phyloP scores from a whole-genome alignment of 805 yeast species.

The Clavispora phyllophila region DNA sequence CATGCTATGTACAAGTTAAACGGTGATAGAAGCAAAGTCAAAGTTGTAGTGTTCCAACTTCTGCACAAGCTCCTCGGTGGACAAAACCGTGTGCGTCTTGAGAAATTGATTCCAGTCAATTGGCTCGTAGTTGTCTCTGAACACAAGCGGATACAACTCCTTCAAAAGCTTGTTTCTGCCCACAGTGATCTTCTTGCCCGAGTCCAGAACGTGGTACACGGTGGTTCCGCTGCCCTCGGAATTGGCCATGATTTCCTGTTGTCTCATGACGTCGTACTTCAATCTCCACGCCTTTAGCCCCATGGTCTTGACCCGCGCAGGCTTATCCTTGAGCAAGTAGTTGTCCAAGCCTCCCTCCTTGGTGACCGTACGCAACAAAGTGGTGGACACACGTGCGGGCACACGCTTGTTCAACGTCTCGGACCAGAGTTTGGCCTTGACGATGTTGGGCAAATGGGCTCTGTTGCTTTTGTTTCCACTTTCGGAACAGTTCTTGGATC shows the following conservation, averaged over 20 bases:
- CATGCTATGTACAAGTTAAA: conserved; percentile 8
- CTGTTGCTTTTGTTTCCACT: conserved; percentile 68
- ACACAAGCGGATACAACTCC: conserved; percentile 48
- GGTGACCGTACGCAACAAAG: conserved; percentile 79
- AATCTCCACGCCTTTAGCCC: conserved; percentile 92
- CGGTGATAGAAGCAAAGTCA: conserved; percentile 32
- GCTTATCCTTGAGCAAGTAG: conserved; percentile 78
- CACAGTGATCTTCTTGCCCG: conserved; percentile 45
- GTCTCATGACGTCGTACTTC: conserved; percentile 64
- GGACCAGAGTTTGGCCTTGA: conserved; percentile 75
- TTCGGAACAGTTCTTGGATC: conserved; percentile 77
- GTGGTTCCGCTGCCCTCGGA: conserved; percentile 26
- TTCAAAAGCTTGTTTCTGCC: conserved; percentile 64
- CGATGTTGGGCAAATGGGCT: conserved; percentile 77
- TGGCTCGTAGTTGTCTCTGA: conserved; percentile 38
- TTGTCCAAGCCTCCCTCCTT: conserved; percentile 95
- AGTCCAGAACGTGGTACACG: conserved; percentile 44
- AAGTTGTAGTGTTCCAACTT: conserved; percentile 42
- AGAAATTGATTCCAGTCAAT: conserved; percentile 46
- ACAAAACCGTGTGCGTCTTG: conserved; percentile 36
- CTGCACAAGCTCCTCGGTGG: conserved; percentile 45
- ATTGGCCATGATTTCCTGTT: conserved; percentile 35
- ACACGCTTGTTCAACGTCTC: conserved; percentile 61
- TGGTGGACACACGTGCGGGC: conserved; percentile 62
- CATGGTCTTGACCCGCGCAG: conserved; percentile 86